Conservation (phyloP, 129 eudicot species). For the Lonicera japonica region DNA sequence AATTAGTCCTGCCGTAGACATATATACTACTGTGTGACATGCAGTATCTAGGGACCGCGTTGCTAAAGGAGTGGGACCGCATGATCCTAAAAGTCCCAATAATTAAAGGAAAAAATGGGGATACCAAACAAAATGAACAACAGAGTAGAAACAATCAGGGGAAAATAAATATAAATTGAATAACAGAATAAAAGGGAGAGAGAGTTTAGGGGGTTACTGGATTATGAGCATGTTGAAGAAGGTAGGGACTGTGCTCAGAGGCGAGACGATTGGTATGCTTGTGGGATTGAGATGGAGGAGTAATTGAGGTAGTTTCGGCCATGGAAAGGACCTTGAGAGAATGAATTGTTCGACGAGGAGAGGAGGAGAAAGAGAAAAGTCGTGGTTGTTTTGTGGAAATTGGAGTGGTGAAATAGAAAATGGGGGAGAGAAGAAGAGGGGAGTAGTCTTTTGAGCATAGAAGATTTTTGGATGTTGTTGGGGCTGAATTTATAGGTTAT, state of each 20-base stretch:
- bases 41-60: too few species aligned
- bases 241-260: constrained; percentile 89
- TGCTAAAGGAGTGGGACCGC: too few species aligned
- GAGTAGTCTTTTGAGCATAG: constrained; percentile 41
- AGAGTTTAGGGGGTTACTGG: constrained; percentile 39
- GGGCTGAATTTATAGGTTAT: too few species aligned
- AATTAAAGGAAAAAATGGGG: neutral
- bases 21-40: too few species aligned
- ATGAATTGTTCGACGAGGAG: constrained; percentile 24
- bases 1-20: too few species aligned
- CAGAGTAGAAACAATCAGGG: neutral
- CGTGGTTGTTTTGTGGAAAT: neutral
- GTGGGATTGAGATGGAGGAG: constrained; percentile 39
- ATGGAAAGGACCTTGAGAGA: constrained; percentile 38
- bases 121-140: too few species aligned
- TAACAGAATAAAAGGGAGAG: neutral
- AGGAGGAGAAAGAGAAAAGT: constrained; percentile 20
- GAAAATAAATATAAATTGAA: constrained; percentile 8
- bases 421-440: constrained; percentile 20
- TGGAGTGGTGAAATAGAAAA: constrained; percentile 4
- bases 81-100: too few species aligned
- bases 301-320: constrained; percentile 50
- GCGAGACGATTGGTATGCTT: constrained; percentile 85
- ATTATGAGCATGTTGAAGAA: constrained; percentile 98
- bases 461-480: too few species aligned